Evolutionary conservation across 129 eudicot genomes (phyloP), one percentile per base, ranked within the genome.

Genomic region (Lactuca saligna): DNA sequence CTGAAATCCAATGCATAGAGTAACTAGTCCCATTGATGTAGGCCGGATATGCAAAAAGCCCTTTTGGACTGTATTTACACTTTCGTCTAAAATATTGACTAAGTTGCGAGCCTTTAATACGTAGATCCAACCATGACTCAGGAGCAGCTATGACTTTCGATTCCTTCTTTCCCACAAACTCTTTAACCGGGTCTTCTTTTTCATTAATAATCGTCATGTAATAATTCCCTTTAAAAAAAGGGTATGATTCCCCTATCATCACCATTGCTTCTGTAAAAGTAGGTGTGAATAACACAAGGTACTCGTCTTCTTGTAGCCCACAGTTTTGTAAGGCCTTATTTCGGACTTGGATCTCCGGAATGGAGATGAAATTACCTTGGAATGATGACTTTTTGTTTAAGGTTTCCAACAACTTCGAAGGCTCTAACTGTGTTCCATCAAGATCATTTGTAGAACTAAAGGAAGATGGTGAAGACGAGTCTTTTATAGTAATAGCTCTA

Each of bases 1-100:
- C 96, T 0, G 96, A 89, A 15, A 89, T 89, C 96, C 96, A 89
- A 58, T 89, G 96, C 96, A 86, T 89, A 3, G 92, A 86, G 20
- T 85, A 86, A 9, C 87, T 82, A 9, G 80, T 79, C n/a, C 86
- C 93, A 42, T 80, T 80, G 54, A 81, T 78, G 12, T 76, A 69
- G 1, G 88, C 92, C 9, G 96, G 90, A 66, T 89, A 89, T 2
- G 92, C 96, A 60, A 89, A 89, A 3, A 89, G 78, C 9, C 96
- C 96, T 66, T 89, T 86, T 3, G 92, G 96, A 66, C 75, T 79
- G 8, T 79, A 70, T 51, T 86, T 89, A 14, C 82, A 81, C 75
- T 89, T 89, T 55, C 92, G 82, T 62, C 96, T 79, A 33, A 89
- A 89, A 35, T 89, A 89, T 5, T 89, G 96, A 51, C 96, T 86